phyloP scores from a whole-genome alignment of 768 basidiomycete species.

The Mycena latifolia region DNA sequence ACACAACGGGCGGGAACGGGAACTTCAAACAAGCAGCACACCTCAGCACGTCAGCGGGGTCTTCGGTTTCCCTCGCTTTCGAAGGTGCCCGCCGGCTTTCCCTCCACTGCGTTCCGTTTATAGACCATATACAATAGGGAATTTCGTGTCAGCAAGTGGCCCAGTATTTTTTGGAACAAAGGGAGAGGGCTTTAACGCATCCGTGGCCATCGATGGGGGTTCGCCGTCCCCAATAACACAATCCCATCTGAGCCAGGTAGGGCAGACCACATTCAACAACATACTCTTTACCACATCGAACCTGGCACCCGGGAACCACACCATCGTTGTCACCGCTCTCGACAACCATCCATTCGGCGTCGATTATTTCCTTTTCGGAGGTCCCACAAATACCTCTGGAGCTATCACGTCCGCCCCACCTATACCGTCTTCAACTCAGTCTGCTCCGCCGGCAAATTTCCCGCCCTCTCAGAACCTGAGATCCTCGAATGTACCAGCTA shows the following conservation, averaged over 20 bases:
- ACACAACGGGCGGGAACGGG: not conserved
- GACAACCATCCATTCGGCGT: too few species aligned
- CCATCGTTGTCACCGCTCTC: not conserved
- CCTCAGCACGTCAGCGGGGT: not conserved
- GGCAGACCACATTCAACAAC: not conserved
- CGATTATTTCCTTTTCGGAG: too few species aligned
- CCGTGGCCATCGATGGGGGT: not conserved
- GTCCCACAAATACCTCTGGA: too few species aligned
- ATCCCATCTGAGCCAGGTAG: not conserved
- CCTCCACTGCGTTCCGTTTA: too few species aligned
- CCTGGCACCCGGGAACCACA: not conserved
- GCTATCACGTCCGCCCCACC: too few species aligned
- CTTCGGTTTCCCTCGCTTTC: not conserved
- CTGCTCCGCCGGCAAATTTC: too few species aligned
- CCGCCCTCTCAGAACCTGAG: too few species aligned
- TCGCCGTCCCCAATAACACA: not conserved
- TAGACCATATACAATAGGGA: not conserved
- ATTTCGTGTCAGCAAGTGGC: not conserved
- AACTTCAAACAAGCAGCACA: not conserved
- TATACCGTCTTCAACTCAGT: too few species aligned
- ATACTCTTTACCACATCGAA: not conserved
- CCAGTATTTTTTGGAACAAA: not conserved
- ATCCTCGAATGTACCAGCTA: too few species aligned
- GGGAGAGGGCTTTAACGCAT: not conserved
- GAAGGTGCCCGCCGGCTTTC: slow-evolving; percentile 1